A percentile compares a stretch with the other conserved stretches of the same genome.
phyloP scores from a whole-genome alignment of 2,329 filamentous ascomycete genomes.

The Diaporthe sp. region DNA sequence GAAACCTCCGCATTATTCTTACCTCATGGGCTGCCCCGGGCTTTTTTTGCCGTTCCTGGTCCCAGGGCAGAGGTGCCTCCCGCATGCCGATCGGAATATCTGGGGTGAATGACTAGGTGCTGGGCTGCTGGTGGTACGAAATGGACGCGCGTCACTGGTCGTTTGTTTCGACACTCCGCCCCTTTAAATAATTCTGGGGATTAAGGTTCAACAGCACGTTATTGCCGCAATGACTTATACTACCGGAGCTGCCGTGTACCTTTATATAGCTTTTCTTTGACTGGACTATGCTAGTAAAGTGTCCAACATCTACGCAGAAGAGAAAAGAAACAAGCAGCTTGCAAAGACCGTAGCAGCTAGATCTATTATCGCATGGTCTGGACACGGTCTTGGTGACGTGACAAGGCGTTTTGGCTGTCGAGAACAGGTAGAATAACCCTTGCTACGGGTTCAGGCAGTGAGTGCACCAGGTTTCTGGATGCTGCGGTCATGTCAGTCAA shows the following conservation, averaged over 20 bases:
- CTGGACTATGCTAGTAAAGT: not conserved
- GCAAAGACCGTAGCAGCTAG: not conserved
- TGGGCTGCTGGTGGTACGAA: not conserved
- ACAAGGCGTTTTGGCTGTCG: not conserved
- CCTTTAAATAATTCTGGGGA: not conserved
- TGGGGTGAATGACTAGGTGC: not conserved
- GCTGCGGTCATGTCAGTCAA: not conserved
- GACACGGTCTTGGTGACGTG: too few relatives aligned
- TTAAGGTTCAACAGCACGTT: not conserved
- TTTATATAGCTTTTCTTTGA: not conserved
- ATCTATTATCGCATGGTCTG: not conserved
- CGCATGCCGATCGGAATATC: slow-evolving; percentile 23
- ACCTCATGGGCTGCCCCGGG: not conserved
- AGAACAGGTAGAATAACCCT: not conserved
- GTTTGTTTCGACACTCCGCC: slow-evolving; percentile 5
- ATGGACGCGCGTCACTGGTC: slow-evolving; percentile 23
- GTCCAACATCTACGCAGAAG: not conserved
- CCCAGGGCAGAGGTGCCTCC: not conserved
- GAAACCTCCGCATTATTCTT: not conserved
- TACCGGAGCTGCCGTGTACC: not conserved
- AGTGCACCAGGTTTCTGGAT: not conserved
- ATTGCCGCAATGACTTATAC: not conserved
- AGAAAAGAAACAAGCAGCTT: not conserved
- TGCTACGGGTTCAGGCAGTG: not conserved
- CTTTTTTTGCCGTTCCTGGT: slow-evolving; percentile 7